Evolutionary conservation across 306 rosid species (phyloP).

Genomic region (Luffa acutangula): DNA sequence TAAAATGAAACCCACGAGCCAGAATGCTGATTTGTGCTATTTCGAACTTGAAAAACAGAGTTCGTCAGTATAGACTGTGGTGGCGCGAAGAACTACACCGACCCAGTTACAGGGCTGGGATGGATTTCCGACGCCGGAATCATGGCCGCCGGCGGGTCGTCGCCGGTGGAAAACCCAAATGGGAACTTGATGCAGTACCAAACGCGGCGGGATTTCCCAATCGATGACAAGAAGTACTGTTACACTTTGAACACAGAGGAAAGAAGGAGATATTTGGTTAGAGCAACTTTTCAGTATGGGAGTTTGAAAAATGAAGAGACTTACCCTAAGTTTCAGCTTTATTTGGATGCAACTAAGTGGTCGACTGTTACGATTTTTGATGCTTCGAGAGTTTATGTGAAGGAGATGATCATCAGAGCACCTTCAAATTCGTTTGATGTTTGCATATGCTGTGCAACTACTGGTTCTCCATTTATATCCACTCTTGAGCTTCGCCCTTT

Average conservation of each 20-base stretch:
- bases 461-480: slow-evolving; percentile 87
- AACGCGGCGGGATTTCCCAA: slow-evolving; percentile 67
- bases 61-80: slow-evolving; percentile 85
- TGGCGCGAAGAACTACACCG: slow-evolving; percentile 60
- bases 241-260: slow-evolving; percentile 57
- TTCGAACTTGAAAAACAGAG: slow-evolving; percentile 33
- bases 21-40: slow-evolving; percentile 4
- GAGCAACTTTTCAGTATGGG: slow-evolving; percentile 86
- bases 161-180: slow-evolving; percentile 38
- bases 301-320: slow-evolving; percentile 66
- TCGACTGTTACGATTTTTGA: slow-evolving; percentile 68
- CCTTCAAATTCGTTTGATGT: slow-evolving; percentile 62
- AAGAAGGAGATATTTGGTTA: slow-evolving; percentile 62
- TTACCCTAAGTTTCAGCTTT: slow-evolving; percentile 81
- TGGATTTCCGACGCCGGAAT: slow-evolving; percentile 64
- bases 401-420: slow-evolving; percentile 81
- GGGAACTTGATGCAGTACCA: slow-evolving; percentile 46
- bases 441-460: slow-evolving; percentile 82
- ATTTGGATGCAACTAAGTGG: slow-evolving; percentile 82
- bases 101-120: slow-evolving; percentile 48
- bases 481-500: slow-evolving; percentile 84
- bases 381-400: slow-evolving; percentile 62
- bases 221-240: slow-evolving; percentile 60
- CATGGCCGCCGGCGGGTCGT: slow-evolving; percentile 43
- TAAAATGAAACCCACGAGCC: background rate